Percentiles rank a stretch among this genome's conserved stretches.
These are phyloP conservation scores for Chrysanthemum makinoi DNA, from an alignment of 129 eudicot species.

Conservation along the genomic window DNA sequence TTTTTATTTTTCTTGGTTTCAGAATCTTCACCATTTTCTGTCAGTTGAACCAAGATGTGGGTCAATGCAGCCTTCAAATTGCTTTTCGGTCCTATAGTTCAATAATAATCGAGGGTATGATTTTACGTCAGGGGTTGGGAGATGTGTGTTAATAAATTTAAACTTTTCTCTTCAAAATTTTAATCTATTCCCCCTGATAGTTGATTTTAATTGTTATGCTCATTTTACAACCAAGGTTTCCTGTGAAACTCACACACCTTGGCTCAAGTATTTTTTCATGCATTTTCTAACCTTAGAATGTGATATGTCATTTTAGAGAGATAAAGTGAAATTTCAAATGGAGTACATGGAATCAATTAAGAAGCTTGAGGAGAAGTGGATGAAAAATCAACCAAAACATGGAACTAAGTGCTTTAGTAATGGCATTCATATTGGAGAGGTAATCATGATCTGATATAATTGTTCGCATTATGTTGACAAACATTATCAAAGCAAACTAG, in stretches of 20 bases:
- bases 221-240: constrained; percentile 10
- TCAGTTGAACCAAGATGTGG: no score
- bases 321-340: constrained; percentile 92
- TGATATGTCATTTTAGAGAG: constrained; percentile 51
- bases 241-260: neutral
- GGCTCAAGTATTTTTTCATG: constrained; percentile 11
- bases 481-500: neutral
- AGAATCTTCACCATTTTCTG: no score
- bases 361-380: constrained; percentile 96
- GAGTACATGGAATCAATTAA: constrained; percentile 97
- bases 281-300: constrained; percentile 18
- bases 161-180: neutral
- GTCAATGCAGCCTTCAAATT: no score
- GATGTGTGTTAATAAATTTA: neutral
- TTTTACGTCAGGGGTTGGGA: neutral
- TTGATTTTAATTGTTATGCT: constrained; percentile 2
- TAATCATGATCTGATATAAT: constrained; percentile 25
- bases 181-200: neutral
- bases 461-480: constrained; percentile 3
- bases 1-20: no score
- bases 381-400: constrained; percentile 61
- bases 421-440: constrained; percentile 52
- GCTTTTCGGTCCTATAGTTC: no score
- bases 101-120: no score
- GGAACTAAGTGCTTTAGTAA: constrained; percentile 49